Base-by-base conservation (phyloP, 1,139 yeast genomes). In the Candida glucosophila region DNA sequence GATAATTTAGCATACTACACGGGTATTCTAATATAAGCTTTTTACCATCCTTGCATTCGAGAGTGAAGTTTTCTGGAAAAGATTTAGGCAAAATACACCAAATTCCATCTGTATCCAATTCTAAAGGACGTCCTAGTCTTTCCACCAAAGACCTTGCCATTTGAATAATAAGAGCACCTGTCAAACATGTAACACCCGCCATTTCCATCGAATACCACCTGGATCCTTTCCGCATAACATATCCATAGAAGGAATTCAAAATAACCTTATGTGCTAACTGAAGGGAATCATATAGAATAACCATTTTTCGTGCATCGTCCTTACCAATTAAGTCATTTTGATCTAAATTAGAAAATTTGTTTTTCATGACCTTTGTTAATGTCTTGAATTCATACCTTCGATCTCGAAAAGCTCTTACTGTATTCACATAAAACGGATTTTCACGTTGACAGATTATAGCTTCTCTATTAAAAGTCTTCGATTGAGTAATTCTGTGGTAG, bases 181-280 rank as follows among this genome's bases (percentile, higher is more conserved):
- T 92, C 28, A 88, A 66, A 66, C 98, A 92, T 0, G 99, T 92
- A 11, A 92, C 93, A 35, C 98, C 99, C 0, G 98, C 99, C 98
- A 92, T 92, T 53, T 90, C 98, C 93, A 92, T 88, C 0, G 98
- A 90, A 45, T 88, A 92, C 99, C 99, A 92, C 35, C 99, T 69
- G 0, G 97, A 88, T 18, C 98, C 99, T 46, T 90, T 92, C 55
- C 99, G 73, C 98, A 92, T 92, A 13, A 90, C 98, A 47, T 92
- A 92, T 24, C 99, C 99, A 43, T 92, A 92, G 48, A 92, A 92
- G 0, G 98, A 90, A 47, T 92, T 92, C 43, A 92, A 66, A 58
- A 92, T 92, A 44, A 90, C 97, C 46, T 92, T 92, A 50, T 92
- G 98, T 0, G 98, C 98, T 37, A 92, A 66, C 55, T 92, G 99